Evolutionary conservation across 345 rosid genomes (phyloP).

Genomic region (Lepidium didymum): DNA sequence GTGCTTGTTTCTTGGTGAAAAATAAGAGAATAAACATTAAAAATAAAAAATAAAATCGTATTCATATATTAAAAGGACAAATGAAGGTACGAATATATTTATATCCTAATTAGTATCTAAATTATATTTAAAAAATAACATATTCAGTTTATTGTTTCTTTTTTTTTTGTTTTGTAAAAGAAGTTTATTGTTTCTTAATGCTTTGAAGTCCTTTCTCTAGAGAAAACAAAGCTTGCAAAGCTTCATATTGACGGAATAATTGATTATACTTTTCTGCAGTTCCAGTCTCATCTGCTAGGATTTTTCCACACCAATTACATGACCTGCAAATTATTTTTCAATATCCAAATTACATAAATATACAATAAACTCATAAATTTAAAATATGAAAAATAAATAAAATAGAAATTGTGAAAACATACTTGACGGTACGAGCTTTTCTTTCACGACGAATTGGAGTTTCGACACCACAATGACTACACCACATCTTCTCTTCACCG

Average conservation of each 20-base stretch:
- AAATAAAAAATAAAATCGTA: too few species aligned
- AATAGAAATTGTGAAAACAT: not conserved
- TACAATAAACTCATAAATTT: not conserved
- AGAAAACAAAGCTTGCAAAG: not conserved
- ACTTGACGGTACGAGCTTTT: constrained; percentile 7
- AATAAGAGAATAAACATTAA: too few species aligned
- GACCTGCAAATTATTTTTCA: not conserved
- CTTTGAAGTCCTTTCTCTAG: too few species aligned
- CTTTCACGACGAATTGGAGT: constrained; percentile 17
- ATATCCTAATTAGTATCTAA: too few species aligned
- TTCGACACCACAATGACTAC: constrained; percentile 16
- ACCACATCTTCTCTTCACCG: constrained; percentile 14
- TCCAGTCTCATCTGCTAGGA: constrained; percentile 23
- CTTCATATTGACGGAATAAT: constrained; percentile 1
- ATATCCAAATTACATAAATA: not conserved
- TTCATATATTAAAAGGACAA: too few species aligned
- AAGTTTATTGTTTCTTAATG: too few species aligned
- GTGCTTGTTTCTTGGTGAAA: too few species aligned
- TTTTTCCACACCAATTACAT: constrained; percentile 24
- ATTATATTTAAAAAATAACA: too few species aligned
- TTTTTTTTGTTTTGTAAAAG: too few species aligned
- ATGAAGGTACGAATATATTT: too few species aligned
- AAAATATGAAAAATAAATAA: not conserved
- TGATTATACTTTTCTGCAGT: constrained; percentile 9
- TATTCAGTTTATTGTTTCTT: too few species aligned